These are phyloP conservation scores for Phalaenopsis equestris DNA, from an alignment of 106 monocot genomes.

Conservation along the genomic window DNA sequence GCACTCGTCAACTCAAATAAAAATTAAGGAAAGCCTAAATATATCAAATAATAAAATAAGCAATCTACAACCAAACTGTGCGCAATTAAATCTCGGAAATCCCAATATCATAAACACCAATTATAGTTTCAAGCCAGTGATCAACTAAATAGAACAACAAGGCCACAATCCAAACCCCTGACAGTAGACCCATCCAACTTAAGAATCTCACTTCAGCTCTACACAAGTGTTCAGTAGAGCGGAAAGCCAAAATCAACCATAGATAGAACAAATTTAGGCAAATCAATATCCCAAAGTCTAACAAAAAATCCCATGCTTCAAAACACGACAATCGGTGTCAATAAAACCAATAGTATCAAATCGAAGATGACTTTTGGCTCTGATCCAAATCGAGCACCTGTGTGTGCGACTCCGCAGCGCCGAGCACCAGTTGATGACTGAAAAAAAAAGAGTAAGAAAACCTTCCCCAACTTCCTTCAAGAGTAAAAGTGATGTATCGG, in stretches of 20 bases:
- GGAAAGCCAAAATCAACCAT: neutral
- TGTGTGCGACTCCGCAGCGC: neutral
- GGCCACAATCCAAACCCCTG: neutral
- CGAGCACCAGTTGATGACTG: neutral
- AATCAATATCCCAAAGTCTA: neutral
- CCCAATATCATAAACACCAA: neutral
- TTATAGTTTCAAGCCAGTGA: neutral
- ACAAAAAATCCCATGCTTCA: neutral
- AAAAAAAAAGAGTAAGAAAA: neutral
- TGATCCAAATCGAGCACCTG: slow-evolving; percentile 4
- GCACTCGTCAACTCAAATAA: neutral
- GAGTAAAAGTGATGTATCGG: neutral
- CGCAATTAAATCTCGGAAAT: neutral
- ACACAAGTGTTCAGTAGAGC: neutral
- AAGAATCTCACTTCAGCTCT: neutral
- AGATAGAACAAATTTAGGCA: neutral
- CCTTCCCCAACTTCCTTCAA: neutral
- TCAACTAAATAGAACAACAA: neutral
- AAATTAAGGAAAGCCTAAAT: neutral
- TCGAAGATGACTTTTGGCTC: neutral
- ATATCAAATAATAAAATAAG: neutral
- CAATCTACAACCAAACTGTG: neutral
- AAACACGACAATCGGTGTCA: neutral
- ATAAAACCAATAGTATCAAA: neutral
- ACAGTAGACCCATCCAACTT: neutral